Conservation (phyloP, 192 early-diverging fungal genomes). For the Spinellus fusiger region DNA sequence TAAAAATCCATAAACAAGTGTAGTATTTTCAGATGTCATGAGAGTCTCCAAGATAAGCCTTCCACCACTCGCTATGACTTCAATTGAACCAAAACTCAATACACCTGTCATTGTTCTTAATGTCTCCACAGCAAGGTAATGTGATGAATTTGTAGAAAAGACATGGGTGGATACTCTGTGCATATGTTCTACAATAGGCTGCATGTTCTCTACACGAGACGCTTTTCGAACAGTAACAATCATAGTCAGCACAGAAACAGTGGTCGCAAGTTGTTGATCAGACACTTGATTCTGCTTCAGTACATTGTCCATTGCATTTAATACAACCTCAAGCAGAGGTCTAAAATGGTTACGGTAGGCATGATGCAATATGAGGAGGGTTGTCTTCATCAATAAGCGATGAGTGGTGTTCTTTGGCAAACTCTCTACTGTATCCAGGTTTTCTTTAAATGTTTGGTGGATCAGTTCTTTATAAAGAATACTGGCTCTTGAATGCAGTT, state of each 20-base stretch:
- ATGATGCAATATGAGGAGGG: slow-evolving; percentile 47
- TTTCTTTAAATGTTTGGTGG: slow-evolving; percentile 28
- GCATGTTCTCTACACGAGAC: slow-evolving; percentile 46
- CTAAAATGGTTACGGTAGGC: slow-evolving; percentile 41
- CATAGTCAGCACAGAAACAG: slow-evolving; percentile 35
- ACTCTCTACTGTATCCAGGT: slow-evolving; percentile 20
- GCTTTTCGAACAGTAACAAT: slow-evolving; percentile 49
- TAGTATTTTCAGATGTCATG: slow-evolving; percentile 37
- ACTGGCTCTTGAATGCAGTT: slow-evolving; percentile 41
- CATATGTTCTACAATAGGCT: slow-evolving; percentile 32
- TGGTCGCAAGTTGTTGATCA: slow-evolving; percentile 33
- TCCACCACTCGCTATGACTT: slow-evolving; percentile 27
- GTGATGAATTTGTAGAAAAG: slow-evolving; percentile 19
- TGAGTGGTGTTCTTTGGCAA: slow-evolving; percentile 30
- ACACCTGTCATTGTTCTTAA: slow-evolving; percentile 22
- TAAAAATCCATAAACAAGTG: slow-evolving; percentile 60
- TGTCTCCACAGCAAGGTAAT: slow-evolving; percentile 22
- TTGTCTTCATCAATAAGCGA: slow-evolving; percentile 37
- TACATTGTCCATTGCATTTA: slow-evolving; percentile 22
- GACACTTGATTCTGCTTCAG: slow-evolving; percentile 27
- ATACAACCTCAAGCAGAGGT: slow-evolving; percentile 37
- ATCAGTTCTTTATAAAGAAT: slow-evolving; percentile 39
- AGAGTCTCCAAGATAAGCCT: slow-evolving; percentile 24
- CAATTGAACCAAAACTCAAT: slow-evolving; percentile 23
- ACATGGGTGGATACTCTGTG: slow-evolving; percentile 33